A percentile compares a stretch with the other conserved stretches of the same genome.
These are phyloP conservation scores for Tetrapisispora fleetii DNA, from an alignment of 805 yeast species.

Conservation along the genomic window DNA sequence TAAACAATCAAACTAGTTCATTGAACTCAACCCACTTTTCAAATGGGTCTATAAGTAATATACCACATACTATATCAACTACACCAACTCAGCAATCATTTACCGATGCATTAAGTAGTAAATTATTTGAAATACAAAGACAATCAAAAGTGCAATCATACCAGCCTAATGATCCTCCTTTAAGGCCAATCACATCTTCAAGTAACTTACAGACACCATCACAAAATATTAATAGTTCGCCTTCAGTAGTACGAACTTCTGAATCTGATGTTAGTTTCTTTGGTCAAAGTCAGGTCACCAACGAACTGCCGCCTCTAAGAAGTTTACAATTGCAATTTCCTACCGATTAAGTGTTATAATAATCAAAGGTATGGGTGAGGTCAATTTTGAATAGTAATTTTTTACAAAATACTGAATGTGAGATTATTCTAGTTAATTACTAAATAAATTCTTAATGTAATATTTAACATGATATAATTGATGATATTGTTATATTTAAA, in stretches of 20 bases:
- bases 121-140: conserved; percentile 16
- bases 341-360: background rate
- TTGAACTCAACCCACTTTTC: background rate
- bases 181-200: background rate
- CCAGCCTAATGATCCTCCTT: background rate
- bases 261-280: background rate
- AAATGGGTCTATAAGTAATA: no score
- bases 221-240: conserved; percentile 3
- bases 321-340: conserved; percentile 27
- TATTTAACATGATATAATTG: no score
- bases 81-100: background rate
- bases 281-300: background rate
- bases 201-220: conserved; percentile 1
- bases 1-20: background rate
- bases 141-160: conserved; percentile 9
- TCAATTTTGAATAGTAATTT: background rate
- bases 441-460: no score
- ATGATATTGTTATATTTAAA: background rate
- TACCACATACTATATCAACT: background rate
- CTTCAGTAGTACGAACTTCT: conserved; percentile 1
- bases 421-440: background rate
- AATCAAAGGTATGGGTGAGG: no score
- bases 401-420: background rate
- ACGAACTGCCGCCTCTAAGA: conserved; percentile 23
- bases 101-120: conserved; percentile 8